Percentiles rank a stretch among this genome's conserved stretches.
phyloP scores from a whole-genome alignment of 2,329 filamentous ascomycete species.

The Claviceps monticola region DNA sequence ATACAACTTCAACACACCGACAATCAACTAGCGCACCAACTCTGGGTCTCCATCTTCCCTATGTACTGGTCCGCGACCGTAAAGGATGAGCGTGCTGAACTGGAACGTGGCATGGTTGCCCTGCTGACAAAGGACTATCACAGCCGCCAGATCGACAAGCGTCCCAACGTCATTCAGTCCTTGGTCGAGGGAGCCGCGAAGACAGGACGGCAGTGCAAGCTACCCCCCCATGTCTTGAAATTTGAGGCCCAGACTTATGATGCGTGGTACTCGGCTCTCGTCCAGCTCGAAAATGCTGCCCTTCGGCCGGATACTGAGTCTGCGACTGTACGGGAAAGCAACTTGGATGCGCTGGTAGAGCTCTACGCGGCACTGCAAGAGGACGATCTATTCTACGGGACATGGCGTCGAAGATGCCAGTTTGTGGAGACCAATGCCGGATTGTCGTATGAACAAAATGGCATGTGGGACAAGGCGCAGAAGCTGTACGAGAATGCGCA shows the following conservation, averaged over 20 bases:
- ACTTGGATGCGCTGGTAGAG: slow-evolving; percentile 88
- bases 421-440: slow-evolving; percentile 97
- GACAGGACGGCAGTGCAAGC: slow-evolving; percentile 74
- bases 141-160: slow-evolving; percentile 81
- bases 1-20: slow-evolving; percentile 88
- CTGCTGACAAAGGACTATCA: slow-evolving; percentile 93
- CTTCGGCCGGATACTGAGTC: slow-evolving; percentile 78
- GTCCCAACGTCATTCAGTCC: slow-evolving; percentile 90
- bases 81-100: slow-evolving; percentile 76
- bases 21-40: slow-evolving; percentile 63
- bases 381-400: slow-evolving; percentile 94
- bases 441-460: slow-evolving; percentile 94
- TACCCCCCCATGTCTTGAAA: slow-evolving; percentile 92
- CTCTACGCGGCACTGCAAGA: slow-evolving; percentile 84
- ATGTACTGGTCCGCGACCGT: slow-evolving; percentile 84
- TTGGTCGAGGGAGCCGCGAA: slow-evolving; percentile 78
- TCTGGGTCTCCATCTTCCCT: slow-evolving; percentile 86
- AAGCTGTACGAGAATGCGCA: slow-evolving; percentile 93
- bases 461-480: slow-evolving; percentile 98
- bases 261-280: slow-evolving; percentile 89
- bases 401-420: slow-evolving; percentile 86
- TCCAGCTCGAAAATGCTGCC: slow-evolving; percentile 79
- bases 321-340: slow-evolving; percentile 75
- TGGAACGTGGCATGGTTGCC: slow-evolving; percentile 82
- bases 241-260: slow-evolving; percentile 90